Evolutionary conservation across 768 basidiomycete genomes (phyloP).

Genomic region (Cystofilobasidium ferigula): DNA sequence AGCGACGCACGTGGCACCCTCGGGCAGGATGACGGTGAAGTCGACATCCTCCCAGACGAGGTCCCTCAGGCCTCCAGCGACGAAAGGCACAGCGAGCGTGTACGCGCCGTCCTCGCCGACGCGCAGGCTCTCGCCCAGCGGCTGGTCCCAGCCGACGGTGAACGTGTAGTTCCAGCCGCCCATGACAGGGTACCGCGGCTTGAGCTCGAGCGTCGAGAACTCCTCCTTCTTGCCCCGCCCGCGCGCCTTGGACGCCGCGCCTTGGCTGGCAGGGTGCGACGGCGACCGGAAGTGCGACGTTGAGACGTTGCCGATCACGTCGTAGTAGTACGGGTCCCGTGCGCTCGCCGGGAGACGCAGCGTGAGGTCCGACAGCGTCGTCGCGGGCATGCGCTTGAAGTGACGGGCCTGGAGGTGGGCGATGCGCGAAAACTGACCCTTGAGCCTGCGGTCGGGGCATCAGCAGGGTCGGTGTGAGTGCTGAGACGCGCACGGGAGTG

Average conservation of each 20-base stretch:
- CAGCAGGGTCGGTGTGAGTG: not conserved
- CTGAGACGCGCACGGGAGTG: not conserved
- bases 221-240: slow-evolving; percentile 28
- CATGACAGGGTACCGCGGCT: slow-evolving; percentile 80
- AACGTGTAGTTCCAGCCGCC: slow-evolving; percentile 98
- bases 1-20: slow-evolving; percentile 77
- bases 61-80: slow-evolving; percentile 61
- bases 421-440: slow-evolving; percentile 89
- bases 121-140: slow-evolving; percentile 53
- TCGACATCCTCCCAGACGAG: slow-evolving; percentile 71
- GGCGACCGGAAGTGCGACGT: slow-evolving; percentile 66
- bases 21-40: slow-evolving; percentile 71
- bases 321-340: slow-evolving; percentile 74
- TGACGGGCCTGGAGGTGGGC: slow-evolving; percentile 68
- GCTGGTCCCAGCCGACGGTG: slow-evolving; percentile 88
- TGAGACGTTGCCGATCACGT: slow-evolving; percentile 89
- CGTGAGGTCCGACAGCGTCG: slow-evolving; percentile 57
- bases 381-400: slow-evolving; percentile 50
- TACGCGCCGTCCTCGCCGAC: slow-evolving; percentile 55
- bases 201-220: slow-evolving; percentile 63
- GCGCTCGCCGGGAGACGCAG: slow-evolving; percentile 74
- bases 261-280: slow-evolving; percentile 21
- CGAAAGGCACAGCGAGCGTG: slow-evolving; percentile 69
- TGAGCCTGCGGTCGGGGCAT: slow-evolving; percentile 52
- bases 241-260: slow-evolving; percentile 26